Conservation (phyloP, 2,329 filamentous ascomycete species). For the Pleurostoma richardsiae region DNA sequence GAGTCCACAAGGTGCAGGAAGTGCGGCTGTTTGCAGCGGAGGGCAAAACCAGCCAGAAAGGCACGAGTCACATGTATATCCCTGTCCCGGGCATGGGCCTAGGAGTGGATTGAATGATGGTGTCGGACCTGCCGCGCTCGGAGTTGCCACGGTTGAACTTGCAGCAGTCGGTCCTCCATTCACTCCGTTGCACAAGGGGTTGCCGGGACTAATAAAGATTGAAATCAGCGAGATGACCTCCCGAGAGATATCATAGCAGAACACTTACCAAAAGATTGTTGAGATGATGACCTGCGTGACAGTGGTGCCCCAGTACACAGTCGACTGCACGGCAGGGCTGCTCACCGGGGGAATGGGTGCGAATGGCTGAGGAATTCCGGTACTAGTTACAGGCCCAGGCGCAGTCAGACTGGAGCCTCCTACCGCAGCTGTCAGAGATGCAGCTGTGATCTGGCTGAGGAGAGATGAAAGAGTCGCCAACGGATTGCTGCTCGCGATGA, state of each 20-base stretch:
- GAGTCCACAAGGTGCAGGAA: slow-evolving; percentile 7
- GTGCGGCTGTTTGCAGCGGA: slow-evolving; percentile 7
- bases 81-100: slow-evolving; percentile 7
- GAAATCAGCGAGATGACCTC: too few relatives aligned
- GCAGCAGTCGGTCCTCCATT: neutral
- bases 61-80: slow-evolving; percentile 9
- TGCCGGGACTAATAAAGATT: too few relatives aligned
- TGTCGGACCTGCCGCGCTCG: neutral
- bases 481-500: neutral
- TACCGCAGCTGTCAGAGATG: slow-evolving; percentile 4
- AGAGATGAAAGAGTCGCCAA: slow-evolving; percentile 7
- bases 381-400: neutral
- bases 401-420: neutral
- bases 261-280: neutral
- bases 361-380: neutral
- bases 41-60: slow-evolving; percentile 10
- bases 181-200: too few relatives aligned
- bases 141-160: slow-evolving; percentile 3
- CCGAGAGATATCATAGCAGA: too few relatives aligned
- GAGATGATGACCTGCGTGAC: slow-evolving; percentile 9
- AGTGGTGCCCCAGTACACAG: slow-evolving; percentile 9
- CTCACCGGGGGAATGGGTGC: neutral
- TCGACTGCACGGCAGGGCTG: slow-evolving; percentile 3
- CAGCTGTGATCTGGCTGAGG: slow-evolving; percentile 6
- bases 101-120: neutral